Conservation (phyloP, 495 filamentous ascomycete species). For the Podospora pseudopauciseta region DNA sequence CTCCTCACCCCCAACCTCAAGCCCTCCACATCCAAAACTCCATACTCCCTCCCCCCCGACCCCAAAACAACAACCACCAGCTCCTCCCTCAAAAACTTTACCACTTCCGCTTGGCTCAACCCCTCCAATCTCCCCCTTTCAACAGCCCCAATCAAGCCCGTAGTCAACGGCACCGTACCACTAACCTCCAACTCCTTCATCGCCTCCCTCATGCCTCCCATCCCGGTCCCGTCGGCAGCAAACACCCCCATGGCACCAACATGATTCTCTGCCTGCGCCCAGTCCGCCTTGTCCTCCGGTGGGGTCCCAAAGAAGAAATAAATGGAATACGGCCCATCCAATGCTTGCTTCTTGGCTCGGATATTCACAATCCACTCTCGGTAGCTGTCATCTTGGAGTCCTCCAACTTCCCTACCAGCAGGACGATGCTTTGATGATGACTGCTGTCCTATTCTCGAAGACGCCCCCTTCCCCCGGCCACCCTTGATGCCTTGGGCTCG, state of each 20-base stretch:
- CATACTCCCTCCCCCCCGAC: conserved; percentile 27
- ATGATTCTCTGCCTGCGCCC: conserved; percentile 43
- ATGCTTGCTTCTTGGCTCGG: conserved; percentile 52
- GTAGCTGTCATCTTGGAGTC: conserved; percentile 25
- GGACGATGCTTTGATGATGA: not conserved
- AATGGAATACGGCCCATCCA: conserved; percentile 53
- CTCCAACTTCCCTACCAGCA: conserved; percentile 13
- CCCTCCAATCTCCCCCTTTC: conserved; percentile 35
- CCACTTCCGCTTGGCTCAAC: conserved; percentile 41
- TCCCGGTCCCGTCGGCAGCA: conserved; percentile 23
- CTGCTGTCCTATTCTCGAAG: not conserved
- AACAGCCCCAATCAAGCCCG: conserved; percentile 44
- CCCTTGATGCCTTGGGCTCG: conserved; percentile 12
- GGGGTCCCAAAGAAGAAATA: conserved; percentile 58
- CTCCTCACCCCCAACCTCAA: conserved; percentile 42
- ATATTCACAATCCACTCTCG: conserved; percentile 63
- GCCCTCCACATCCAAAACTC: conserved; percentile 25
- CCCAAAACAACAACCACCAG: conserved; percentile 41
- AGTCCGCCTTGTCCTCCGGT: conserved; percentile 37
- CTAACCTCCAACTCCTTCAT: conserved; percentile 33
- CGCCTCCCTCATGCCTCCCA: conserved; percentile 12
- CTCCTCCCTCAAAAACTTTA: conserved; percentile 42
- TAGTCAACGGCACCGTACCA: conserved; percentile 57
- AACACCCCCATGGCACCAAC: conserved; percentile 58
- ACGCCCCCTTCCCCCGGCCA: not conserved